Percentiles rank a stretch among this genome's conserved stretches.
Conservation (phyloP, 2,329 filamentous ascomycete species). For the Fusarium penzigii region DNA sequence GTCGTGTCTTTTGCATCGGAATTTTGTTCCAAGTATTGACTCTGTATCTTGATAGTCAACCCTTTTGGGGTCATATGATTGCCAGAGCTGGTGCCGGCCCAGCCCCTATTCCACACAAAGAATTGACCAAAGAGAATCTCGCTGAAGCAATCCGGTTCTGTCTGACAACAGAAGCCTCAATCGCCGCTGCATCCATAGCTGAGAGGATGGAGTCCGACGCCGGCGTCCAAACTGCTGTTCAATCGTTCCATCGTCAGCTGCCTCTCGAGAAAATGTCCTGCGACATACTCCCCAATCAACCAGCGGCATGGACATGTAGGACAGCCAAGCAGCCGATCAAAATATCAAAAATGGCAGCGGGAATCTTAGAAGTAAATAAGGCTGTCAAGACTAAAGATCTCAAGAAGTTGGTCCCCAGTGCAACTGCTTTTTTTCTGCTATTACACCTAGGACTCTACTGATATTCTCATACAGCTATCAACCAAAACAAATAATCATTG, state of each 20-base stretch:
- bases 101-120: slow-evolving; percentile 65
- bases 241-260: slow-evolving; percentile 68
- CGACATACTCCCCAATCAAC: neutral
- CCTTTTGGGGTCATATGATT: slow-evolving; percentile 79
- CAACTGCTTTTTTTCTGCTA: neutral
- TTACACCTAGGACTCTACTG: neutral
- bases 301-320: neutral
- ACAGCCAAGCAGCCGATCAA: neutral
- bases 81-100: slow-evolving; percentile 70
- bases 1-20: neutral
- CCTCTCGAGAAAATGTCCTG: slow-evolving; percentile 39
- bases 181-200: slow-evolving; percentile 57
- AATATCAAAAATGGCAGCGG: neutral
- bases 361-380: neutral
- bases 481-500: neutral
- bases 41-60: slow-evolving; percentile 45
- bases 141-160: slow-evolving; percentile 62
- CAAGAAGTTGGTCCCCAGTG: neutral
- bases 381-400: neutral
- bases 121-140: slow-evolving; percentile 65
- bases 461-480: neutral
- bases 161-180: slow-evolving; percentile 56
- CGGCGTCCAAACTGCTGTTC: slow-evolving; percentile 60
- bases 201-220: slow-evolving; percentile 63
- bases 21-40: no score